Conservation (phyloP, 2,329 filamentous ascomycete species). For the Aschersonia sp. region DNA sequence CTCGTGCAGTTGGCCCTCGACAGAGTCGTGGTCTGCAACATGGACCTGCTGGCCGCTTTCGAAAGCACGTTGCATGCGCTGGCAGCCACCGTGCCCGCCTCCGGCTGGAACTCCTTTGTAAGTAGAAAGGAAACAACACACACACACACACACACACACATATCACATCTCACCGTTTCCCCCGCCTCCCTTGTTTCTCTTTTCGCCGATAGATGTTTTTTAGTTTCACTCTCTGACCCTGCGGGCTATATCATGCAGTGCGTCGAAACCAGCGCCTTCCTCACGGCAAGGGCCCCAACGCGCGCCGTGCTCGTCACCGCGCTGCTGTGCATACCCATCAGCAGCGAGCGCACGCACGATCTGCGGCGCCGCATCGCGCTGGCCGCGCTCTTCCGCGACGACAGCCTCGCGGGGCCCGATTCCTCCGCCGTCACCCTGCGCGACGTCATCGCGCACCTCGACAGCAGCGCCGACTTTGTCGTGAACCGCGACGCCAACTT, state of each 20-base stretch:
- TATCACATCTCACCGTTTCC: too few species aligned
- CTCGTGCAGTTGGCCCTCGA: slow-evolving; percentile 43
- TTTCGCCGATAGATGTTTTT: too few species aligned
- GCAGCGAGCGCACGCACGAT: slow-evolving; percentile 34
- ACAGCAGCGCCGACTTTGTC: slow-evolving; percentile 29
- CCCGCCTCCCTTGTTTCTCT: too few species aligned
- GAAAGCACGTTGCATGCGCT: slow-evolving; percentile 29
- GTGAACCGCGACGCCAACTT: slow-evolving; percentile 50
- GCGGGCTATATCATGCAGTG: slow-evolving; percentile 23
- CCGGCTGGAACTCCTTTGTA: slow-evolving; percentile 27
- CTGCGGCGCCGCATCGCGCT: slow-evolving; percentile 53
- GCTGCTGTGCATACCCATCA: slow-evolving; percentile 42
- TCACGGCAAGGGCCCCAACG: slow-evolving; percentile 29
- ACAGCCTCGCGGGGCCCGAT: slow-evolving; percentile 23
- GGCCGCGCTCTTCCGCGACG: slow-evolving; percentile 43
- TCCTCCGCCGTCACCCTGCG: slow-evolving; percentile 20
- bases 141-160: too few species aligned
- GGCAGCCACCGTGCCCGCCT: slow-evolving; percentile 22
- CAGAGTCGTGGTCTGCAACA: slow-evolving; percentile 27
- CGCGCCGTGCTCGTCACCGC: slow-evolving; percentile 41
- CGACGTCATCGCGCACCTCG: slow-evolving; percentile 30
- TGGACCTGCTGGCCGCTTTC: slow-evolving; percentile 23
- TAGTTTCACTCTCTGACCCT: too few species aligned
- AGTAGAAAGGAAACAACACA: slow-evolving; percentile 9
- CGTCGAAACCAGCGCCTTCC: slow-evolving; percentile 27